A percentile compares a stretch with the other conserved stretches of the same genome.
These are phyloP conservation scores for Medicago truncatula DNA, from an alignment of 306 rosid genomes.

Conservation along the genomic window MtrunA17r5.0-ANR NC_053045.1:31382001-31382500, in stretches of 20 bases:
- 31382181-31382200: conserved; percentile 40
- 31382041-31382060: conserved; percentile 33
- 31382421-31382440: conserved; percentile 46
- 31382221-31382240: conserved; percentile 17
- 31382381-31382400: conserved; percentile 42
- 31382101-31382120: conserved; percentile 38
- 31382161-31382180: conserved; percentile 51
- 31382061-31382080: conserved; percentile 43
- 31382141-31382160: conserved; percentile 54
- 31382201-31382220: conserved; percentile 40
- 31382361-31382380: conserved; percentile 53
- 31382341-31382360: conserved; percentile 48
- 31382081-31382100: conserved; percentile 47
- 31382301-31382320: conserved; percentile 44
- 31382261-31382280: conserved; percentile 32
- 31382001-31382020: conserved; percentile 40
- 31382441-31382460: conserved; percentile 53
- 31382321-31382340: conserved; percentile 39
- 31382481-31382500: conserved; percentile 42
- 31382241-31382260: conserved; percentile 29
- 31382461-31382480: conserved; percentile 43
- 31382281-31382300: conserved; percentile 32
- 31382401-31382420: conserved; percentile 30
- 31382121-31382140: conserved; percentile 35
- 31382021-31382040: background rate